phyloP scores from a whole-genome alignment of 2,329 filamentous ascomycete genomes.

The Herpotrichia juniperi region DNA sequence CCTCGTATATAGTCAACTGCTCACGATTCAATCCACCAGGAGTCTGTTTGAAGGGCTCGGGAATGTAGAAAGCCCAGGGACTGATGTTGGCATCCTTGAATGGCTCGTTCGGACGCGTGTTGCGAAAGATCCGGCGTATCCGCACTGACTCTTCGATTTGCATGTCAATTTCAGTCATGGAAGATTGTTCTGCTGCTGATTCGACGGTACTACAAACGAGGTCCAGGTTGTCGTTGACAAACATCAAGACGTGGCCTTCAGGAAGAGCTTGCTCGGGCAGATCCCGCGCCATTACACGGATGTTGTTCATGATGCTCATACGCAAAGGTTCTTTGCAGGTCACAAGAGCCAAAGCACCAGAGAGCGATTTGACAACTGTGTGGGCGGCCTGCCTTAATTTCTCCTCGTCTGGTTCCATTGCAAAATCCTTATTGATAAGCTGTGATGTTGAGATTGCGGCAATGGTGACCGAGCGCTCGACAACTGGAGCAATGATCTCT shows the following conservation, averaged over 20 bases:
- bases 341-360: constrained; percentile 92
- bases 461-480: constrained; percentile 96
- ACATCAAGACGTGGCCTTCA: constrained; percentile 96
- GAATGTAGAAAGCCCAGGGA: constrained; percentile 92
- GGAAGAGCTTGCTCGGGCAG: constrained; percentile 75
- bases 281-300: constrained; percentile 78
- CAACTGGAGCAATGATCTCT: constrained; percentile 96
- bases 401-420: constrained; percentile 88
- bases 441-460: constrained; percentile 96
- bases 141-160: constrained; percentile 85
- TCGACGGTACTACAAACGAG: constrained; percentile 93
- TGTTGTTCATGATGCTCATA: constrained; percentile 97
- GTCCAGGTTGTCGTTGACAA: constrained; percentile 97
- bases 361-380: constrained; percentile 93
- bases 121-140: constrained; percentile 74
- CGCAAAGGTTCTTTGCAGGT: constrained; percentile 96
- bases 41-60: constrained; percentile 88
- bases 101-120: constrained; percentile 77
- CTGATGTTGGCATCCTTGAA: constrained; percentile 82
- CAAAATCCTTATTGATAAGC: constrained; percentile 95
- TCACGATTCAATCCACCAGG: constrained; percentile 84
- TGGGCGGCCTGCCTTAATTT: constrained; percentile 85
- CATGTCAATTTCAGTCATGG: constrained; percentile 92
- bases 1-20: constrained; percentile 95
- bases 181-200: constrained; percentile 91